Percentiles rank a stretch among this genome's conserved stretches.
These are phyloP conservation scores for Solanum sitiens DNA, from an alignment of 257 asterid genomes.

Conservation along the genomic window DNA sequence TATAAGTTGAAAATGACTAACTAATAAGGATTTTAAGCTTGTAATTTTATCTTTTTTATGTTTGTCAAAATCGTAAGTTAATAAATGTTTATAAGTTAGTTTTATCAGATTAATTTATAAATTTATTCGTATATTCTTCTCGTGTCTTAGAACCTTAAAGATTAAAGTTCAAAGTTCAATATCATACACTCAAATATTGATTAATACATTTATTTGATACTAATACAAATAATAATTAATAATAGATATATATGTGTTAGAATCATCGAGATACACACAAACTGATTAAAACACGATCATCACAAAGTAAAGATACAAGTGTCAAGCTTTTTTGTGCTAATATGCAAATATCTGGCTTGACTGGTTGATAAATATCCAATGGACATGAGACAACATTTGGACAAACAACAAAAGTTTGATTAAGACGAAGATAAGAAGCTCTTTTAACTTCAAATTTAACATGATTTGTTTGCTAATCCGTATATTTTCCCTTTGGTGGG, in stretches of 20 bases:
- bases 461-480: neutral
- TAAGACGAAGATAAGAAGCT: conserved; percentile 2
- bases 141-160: neutral
- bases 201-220: neutral
- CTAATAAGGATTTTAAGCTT: neutral
- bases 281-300: fast-evolving
- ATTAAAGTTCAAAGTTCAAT: neutral
- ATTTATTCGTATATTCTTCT: neutral
- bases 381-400: neutral
- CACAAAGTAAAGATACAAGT: neutral
- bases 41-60: neutral
- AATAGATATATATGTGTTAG: neutral
- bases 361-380: neutral
- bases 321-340: neutral
- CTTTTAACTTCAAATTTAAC: conserved; percentile 6
- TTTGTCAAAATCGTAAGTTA: neutral
- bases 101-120: neutral
- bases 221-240: neutral
- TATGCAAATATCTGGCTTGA: neutral
- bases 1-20: neutral
- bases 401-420: conserved; percentile 5
- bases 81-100: neutral
- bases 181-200: neutral
- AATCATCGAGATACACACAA: neutral
- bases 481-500: neutral